Conservation (phyloP, 1,284 basidiomycete genomes). For the Sporisorium graminicola region DNA sequence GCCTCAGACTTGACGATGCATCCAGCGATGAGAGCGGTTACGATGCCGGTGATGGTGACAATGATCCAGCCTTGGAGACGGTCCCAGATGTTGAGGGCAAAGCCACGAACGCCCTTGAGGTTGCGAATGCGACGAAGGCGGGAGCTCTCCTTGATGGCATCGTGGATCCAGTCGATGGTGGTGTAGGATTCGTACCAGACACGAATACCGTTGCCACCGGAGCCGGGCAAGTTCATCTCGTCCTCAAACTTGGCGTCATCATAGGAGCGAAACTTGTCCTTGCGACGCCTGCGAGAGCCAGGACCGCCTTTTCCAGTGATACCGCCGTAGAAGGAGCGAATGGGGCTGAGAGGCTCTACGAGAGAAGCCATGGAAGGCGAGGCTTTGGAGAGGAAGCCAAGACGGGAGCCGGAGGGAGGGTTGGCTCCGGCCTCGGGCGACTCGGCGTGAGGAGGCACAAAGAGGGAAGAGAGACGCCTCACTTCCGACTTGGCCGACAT, state of each 20-base stretch:
- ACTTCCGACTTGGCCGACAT: constrained; percentile 39
- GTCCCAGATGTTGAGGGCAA: constrained; percentile 80
- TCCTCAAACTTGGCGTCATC: constrained; percentile 52
- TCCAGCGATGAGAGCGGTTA: constrained; percentile 77
- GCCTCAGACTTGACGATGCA: constrained; percentile 87
- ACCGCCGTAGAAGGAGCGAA: constrained; percentile 40
- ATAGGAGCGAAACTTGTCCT: constrained; percentile 31
- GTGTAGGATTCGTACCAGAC: constrained; percentile 66
- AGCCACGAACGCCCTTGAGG: constrained; percentile 75
- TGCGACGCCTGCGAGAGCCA: constrained; percentile 25
- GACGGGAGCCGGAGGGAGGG: constrained; percentile 16
- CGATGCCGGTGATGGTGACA: constrained; percentile 77
- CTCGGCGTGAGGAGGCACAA: constrained; percentile 20
- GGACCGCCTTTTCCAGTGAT: constrained; percentile 17
- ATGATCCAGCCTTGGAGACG: constrained; percentile 85
- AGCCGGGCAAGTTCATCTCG: constrained; percentile 42
- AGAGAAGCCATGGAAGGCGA: constrained; percentile 31
- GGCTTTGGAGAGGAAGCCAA: constrained; percentile 24
- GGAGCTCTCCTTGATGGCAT: constrained; percentile 70
- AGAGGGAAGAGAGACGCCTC: constrained; percentile 43
- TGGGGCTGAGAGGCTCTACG: constrained; percentile 38
- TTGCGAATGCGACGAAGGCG: constrained; percentile 66
- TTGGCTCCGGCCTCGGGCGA: constrained; percentile 1
- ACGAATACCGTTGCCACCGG: constrained; percentile 55
- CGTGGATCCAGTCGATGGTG: constrained; percentile 70